A percentile compares a stretch with the other conserved stretches of the same genome.
Conservation (phyloP, 2,329 filamentous ascomycete genomes). For the Macroventuria anomochaeta region DNA sequence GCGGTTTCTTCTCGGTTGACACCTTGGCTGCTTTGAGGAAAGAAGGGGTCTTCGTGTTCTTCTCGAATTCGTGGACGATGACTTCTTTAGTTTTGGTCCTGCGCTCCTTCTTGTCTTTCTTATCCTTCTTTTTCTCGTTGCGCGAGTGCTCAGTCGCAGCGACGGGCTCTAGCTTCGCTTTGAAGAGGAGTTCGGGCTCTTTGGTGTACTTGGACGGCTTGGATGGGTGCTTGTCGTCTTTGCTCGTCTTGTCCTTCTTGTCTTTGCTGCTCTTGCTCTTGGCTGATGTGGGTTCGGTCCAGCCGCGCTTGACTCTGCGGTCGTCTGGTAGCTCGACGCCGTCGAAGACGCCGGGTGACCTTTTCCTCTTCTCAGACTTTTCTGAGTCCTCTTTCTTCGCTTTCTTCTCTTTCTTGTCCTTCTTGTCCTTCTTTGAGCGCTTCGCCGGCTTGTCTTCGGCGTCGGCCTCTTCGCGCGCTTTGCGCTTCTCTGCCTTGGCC, state of each 20-base stretch:
- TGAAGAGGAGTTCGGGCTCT: conserved; percentile 82
- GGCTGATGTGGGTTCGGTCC: conserved; percentile 71
- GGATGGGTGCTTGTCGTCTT: conserved; percentile 63
- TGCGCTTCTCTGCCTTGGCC: conserved; percentile 70
- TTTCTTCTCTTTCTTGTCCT: conserved; percentile 44
- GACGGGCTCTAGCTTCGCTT: conserved; percentile 70
- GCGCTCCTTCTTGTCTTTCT: conserved; percentile 66
- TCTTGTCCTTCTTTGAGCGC: conserved; percentile 53
- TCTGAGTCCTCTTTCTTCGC: conserved; percentile 7
- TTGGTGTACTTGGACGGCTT: conserved; percentile 81
- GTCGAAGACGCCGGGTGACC: conserved; percentile 60
- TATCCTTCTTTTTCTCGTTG: conserved; percentile 55
- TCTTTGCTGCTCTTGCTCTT: conserved; percentile 56
- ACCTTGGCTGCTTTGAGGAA: conserved; percentile 71
- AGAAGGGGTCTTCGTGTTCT: conserved; percentile 79
- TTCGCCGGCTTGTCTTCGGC: conserved; percentile 56
- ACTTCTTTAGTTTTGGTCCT: conserved; percentile 60
- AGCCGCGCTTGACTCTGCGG: conserved; percentile 85
- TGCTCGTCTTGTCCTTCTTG: conserved; percentile 61
- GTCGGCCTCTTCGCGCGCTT: conserved; percentile 47
- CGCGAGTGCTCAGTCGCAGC: conserved; percentile 43
- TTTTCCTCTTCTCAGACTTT: conserved; percentile 46
- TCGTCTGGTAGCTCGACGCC: conserved; percentile 76
- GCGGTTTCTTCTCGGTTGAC: conserved; percentile 54
- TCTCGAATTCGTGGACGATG: conserved; percentile 87